Percentiles rank a stretch among this genome's conserved stretches.
phyloP scores from a whole-genome alignment of 257 asterid species.

The Plantago major region DNA sequence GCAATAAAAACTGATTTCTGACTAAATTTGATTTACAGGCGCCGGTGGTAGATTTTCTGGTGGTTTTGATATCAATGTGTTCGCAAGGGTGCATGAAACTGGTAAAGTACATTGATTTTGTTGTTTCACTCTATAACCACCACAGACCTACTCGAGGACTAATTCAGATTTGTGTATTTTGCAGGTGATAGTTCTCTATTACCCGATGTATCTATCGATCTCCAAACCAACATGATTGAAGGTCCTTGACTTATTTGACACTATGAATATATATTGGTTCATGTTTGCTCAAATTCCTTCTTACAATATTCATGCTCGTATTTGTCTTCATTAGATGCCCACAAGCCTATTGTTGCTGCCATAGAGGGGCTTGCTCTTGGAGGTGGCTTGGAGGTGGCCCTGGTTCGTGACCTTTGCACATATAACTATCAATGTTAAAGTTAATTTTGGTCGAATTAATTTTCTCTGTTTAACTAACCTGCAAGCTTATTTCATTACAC shows the following conservation, averaged over 20 bases:
- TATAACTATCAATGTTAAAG: slow-evolving; percentile 9
- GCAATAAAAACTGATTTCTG: slow-evolving; percentile 26
- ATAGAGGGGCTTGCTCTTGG: slow-evolving; percentile 95
- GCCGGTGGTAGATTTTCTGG: slow-evolving; percentile 77
- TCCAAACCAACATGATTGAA: slow-evolving; percentile 58
- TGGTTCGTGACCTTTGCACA: slow-evolving; percentile 50
- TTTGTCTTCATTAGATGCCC: slow-evolving; percentile 52
- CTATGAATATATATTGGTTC: slow-evolving; percentile 10
- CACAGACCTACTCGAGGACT: slow-evolving; percentile 7
- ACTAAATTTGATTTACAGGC: slow-evolving; percentile 39
- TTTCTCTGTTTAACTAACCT: slow-evolving; percentile 7
- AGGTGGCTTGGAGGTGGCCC: slow-evolving; percentile 89
- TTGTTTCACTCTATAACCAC: slow-evolving; percentile 8
- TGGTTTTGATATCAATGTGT: slow-evolving; percentile 94
- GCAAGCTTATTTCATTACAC: slow-evolving; percentile 8
- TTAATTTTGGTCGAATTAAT: slow-evolving; percentile 10
- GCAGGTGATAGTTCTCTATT: slow-evolving; percentile 74
- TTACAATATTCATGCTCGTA: slow-evolving; percentile 15
- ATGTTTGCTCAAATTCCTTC: slow-evolving; percentile 9
- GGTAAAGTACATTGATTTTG: slow-evolving; percentile 33
- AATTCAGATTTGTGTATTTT: slow-evolving; percentile 20
- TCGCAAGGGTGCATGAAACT: slow-evolving; percentile 56
- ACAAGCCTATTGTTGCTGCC: slow-evolving; percentile 93
- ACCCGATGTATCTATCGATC: slow-evolving; percentile 62
- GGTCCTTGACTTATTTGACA: slow-evolving; percentile 36